Evolutionary conservation across 306 rosid genomes (phyloP), one percentile per base, ranked within the genome.

Genomic region (Sphenostylis stenocarpa): DNA sequence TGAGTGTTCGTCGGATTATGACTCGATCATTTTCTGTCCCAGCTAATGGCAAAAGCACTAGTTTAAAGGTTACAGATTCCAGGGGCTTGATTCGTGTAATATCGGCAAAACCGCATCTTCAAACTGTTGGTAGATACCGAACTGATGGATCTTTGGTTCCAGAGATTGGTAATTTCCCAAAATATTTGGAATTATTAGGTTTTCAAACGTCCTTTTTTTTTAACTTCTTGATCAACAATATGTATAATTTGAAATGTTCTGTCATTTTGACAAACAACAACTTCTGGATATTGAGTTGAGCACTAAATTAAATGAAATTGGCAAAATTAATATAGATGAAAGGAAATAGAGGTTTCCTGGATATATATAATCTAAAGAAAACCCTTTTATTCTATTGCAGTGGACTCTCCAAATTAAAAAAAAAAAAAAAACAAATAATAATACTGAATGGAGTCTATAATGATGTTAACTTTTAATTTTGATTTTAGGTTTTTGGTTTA

Each of bases 11-110:
- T 67, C 90, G 82, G 77, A 90, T 80, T 38, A 90, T 93, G 74
- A 74, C 85, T 61, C 91, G 98, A 68, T 93, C 98, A 72, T 82
- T 89, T 60, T 93, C 98, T 7, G 98, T 91, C 71, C 98, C 98
- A 47, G 88, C 85, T 73, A 77, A 86, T 68, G 72, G 83, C 49
- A 89, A 85, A 81, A 38, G 82, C 48, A 70, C 77, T 80, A 84
- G 77, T 67, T 79, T 86, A 74, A 87, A 85, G 88, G 83, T 76
- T 69, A 63, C 82, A 53, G 90, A 86, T 84, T 84, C 96, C 45
- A 88, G 84, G 84, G 69, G 94, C 51, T 73, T 89, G 84, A 78
- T 93, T 45, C 96, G 98, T 79, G 88, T 93, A 51, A 88, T 93
- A 76, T 90, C 98, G 17, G 90, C 88, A 39, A 82, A 78, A 74